These are phyloP conservation scores for Bolboschoenus planiculmis DNA, from an alignment of 176 grass and related monocot species.

Conservation along the genomic window DNA sequence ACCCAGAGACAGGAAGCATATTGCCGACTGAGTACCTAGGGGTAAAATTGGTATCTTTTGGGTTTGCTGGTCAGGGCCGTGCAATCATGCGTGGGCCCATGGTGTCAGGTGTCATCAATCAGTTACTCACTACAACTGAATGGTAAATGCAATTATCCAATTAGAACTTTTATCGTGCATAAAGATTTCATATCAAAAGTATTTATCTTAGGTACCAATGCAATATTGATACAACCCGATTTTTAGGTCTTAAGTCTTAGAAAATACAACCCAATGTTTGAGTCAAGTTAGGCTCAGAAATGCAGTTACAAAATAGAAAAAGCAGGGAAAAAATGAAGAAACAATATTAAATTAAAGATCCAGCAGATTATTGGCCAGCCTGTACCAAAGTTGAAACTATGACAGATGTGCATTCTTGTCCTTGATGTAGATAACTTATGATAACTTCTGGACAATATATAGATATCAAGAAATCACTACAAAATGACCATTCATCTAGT, in stretches of 20 bases:
- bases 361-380: neutral
- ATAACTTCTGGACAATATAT: neutral
- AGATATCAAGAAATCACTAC: constrained; percentile 2
- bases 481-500: neutral
- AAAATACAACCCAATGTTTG: neutral
- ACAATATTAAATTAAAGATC: neutral
- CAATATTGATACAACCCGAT: neutral
- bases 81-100: constrained; percentile 97
- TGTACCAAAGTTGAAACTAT: neutral
- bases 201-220: neutral
- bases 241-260: neutral
- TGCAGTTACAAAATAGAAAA: neutral
- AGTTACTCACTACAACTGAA: constrained; percentile 78
- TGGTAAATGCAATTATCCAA: constrained; percentile 44
- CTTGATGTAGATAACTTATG: neutral
- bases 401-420: neutral
- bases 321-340: neutral
- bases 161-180: neutral
- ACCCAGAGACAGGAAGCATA: constrained; percentile 78
- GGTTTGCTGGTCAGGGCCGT: constrained; percentile 94
- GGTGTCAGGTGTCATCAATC: constrained; percentile 96
- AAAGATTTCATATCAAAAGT: neutral
- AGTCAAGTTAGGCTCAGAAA: neutral
- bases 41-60: constrained; percentile 95
- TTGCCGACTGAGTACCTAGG: constrained; percentile 78